Conservation (phyloP, 345 rosid species). For the Durio zibethinus region DNA sequence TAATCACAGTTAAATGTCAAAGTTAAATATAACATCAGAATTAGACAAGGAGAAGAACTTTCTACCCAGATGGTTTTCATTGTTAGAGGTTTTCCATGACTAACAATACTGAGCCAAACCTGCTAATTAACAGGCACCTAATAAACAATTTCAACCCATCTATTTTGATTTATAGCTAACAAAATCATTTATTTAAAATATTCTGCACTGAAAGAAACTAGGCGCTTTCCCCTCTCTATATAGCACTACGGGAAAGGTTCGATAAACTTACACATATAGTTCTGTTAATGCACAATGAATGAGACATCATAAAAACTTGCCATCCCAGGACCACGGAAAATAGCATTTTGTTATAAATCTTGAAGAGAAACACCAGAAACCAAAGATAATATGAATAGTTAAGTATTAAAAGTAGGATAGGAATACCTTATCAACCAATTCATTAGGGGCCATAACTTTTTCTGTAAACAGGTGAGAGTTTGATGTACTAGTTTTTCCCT, state of each 20-base stretch:
- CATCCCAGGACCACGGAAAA: neutral
- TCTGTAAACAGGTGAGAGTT: conserved; percentile 26
- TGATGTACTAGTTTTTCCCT: conserved; percentile 24
- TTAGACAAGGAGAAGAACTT: neutral
- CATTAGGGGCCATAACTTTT: conserved; percentile 21
- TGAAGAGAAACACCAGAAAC: neutral
- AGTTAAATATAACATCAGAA: neutral
- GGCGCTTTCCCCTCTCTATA: neutral
- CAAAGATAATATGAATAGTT: neutral
- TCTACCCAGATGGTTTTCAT: neutral
- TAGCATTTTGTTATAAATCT: neutral
- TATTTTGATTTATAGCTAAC: neutral
- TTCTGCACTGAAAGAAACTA: neutral
- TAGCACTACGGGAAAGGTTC: neutral
- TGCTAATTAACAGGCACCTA: neutral
- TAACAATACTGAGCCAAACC: neutral
- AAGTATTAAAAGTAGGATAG: neutral
- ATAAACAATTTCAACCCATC: neutral
- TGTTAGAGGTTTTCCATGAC: neutral
- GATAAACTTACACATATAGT: neutral
- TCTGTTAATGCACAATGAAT: conserved; percentile 3
- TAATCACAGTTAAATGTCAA: neutral
- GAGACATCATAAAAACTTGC: neutral
- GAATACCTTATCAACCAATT: conserved; percentile 37
- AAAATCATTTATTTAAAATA: neutral